These are phyloP conservation scores for Pleurotus eryngii DNA, from an alignment of 768 basidiomycete species.

Conservation along the genomic window DNA sequence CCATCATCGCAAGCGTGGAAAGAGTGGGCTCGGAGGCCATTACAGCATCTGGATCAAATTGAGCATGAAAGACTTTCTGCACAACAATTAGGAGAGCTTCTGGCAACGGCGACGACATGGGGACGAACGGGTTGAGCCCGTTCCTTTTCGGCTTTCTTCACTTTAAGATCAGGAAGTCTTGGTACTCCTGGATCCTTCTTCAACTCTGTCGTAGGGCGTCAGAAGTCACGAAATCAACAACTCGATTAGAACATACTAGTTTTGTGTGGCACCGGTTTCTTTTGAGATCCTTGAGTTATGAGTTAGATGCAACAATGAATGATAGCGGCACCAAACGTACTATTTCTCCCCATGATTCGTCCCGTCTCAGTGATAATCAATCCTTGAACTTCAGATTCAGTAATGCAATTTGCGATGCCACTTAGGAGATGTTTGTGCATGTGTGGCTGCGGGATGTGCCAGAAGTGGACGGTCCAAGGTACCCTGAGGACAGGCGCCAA, in stretches of 20 bases:
- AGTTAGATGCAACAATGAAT: neutral
- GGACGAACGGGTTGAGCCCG: constrained; percentile 38
- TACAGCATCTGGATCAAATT: constrained; percentile 48
- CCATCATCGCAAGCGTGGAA: constrained; percentile 56
- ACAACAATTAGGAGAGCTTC: neutral
- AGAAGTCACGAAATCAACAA: neutral
- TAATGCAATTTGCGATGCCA: too few relatives aligned
- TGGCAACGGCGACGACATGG: neutral
- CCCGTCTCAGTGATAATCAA: neutral
- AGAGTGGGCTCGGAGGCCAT: constrained; percentile 78
- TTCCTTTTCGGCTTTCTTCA: constrained; percentile 25
- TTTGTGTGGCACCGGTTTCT: constrained; percentile 2
- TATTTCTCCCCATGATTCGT: neutral
- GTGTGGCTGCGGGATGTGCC: too few relatives aligned
- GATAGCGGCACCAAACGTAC: neutral
- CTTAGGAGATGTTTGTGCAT: too few relatives aligned
- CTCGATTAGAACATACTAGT: neutral
- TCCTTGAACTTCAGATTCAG: too few relatives aligned
- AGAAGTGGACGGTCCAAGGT: too few relatives aligned
- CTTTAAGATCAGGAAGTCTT: constrained; percentile 72
- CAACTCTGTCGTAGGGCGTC: constrained; percentile 45
- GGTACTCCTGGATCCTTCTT: constrained; percentile 92
- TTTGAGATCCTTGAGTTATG: neutral
- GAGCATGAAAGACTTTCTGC: constrained; percentile 20
- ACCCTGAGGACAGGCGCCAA: too few relatives aligned